Percentiles rank a stretch among this genome's conserved stretches.
Evolutionary conservation across 176 grass and related monocot species (phyloP).

Genomic region (Phoenix dactylifera): DNA sequence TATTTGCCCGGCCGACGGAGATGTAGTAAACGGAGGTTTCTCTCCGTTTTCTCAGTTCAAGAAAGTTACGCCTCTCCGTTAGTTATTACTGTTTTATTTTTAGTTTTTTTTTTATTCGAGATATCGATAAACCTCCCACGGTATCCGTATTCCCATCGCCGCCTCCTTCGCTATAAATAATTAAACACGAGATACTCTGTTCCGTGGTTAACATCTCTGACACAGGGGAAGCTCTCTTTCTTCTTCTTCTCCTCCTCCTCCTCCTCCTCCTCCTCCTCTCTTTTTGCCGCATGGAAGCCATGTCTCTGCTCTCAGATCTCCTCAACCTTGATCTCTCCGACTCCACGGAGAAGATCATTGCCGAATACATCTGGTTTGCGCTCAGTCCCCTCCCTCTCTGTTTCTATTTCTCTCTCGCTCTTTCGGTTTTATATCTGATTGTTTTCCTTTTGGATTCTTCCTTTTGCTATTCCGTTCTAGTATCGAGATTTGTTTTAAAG

Average conservation of each 20-base stretch:
- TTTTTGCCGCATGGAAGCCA: conserved; percentile 14
- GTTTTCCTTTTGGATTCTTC: not conserved
- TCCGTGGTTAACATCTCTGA: too few relatives aligned
- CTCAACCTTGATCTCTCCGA: conserved; percentile 78
- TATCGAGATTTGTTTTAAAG: too few relatives aligned
- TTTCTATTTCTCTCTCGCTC: conserved; percentile 14
- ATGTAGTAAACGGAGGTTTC: too few relatives aligned
- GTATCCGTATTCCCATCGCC: conserved; percentile 5
- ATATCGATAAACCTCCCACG: not conserved
- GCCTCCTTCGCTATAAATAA: conserved; percentile 15
- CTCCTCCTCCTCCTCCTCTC: not conserved
- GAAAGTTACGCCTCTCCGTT: too few relatives aligned
- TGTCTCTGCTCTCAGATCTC: conserved; percentile 67
- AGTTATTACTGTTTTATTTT: too few relatives aligned
- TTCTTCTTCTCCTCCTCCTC: not conserved
- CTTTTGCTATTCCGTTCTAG: not conserved
- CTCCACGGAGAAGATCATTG: conserved; percentile 64
- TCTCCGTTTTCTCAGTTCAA: too few relatives aligned
- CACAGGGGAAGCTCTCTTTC: not conserved
- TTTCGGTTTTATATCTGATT: not conserved
- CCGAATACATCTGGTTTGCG: conserved; percentile 74
- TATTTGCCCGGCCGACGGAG: too few relatives aligned
- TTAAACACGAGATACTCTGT: conserved; percentile 32
- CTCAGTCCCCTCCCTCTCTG: conserved; percentile 1
- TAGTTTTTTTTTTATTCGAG: too few relatives aligned